Conservation (phyloP, 148 eudicot genomes). For the Polygonum aviculare region DNA sequence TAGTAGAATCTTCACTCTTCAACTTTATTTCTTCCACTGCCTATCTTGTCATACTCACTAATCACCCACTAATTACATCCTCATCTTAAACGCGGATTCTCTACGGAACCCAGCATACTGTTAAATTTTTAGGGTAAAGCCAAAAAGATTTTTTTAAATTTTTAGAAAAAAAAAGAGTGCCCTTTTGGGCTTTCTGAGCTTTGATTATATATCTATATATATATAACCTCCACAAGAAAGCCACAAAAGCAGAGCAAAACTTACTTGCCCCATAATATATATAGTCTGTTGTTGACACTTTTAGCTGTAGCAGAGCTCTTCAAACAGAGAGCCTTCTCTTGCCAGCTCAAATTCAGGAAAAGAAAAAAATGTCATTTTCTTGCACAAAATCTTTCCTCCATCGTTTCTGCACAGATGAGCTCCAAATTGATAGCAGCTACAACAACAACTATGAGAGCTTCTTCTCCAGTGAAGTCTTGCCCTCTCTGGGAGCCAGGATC, state of each 20-base stretch:
- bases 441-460: conserved; percentile 39
- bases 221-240: neutral
- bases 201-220: conserved; percentile 3
- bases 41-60: conserved; percentile 2
- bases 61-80: conserved; percentile 9
- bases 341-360: neutral
- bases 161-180: too few relatives aligned
- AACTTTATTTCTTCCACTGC: neutral
- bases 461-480: conserved; percentile 60
- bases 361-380: conserved; percentile 33
- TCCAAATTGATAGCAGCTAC: conserved; percentile 18
- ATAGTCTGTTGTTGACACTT: conserved; percentile 6
- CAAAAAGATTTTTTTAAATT: neutral
- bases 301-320: conserved; percentile 2
- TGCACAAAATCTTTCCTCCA: conserved; percentile 29
- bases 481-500: conserved; percentile 77
- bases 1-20: conserved; percentile 8
- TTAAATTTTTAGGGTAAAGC: neutral
- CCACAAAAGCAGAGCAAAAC: neutral
- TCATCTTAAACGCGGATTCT: neutral
- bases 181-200: neutral
- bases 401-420: conserved; percentile 50
- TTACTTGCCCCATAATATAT: neutral
- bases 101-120: conserved; percentile 6
- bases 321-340: neutral